phyloP scores from a whole-genome alignment of 805 yeast genomes.

The Starmera pachycereana region DNA sequence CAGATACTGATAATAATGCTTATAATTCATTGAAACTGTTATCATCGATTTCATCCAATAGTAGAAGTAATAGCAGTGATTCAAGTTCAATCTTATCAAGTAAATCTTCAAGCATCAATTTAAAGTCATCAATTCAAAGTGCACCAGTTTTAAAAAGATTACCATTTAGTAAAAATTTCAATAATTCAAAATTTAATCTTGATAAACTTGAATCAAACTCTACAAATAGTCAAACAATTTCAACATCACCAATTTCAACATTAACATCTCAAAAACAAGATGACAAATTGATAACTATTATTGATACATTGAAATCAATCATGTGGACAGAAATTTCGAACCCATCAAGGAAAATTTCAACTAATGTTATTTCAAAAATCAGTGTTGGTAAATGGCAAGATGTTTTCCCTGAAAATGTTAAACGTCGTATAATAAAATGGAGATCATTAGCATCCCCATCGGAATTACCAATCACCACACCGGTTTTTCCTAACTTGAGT shows the following conservation, averaged over 20 bases:
- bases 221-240: neutral
- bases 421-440: constrained; percentile 76
- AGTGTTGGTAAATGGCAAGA: constrained; percentile 86
- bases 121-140: too few relatives aligned
- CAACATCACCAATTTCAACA: constrained; percentile 5
- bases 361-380: constrained; percentile 42
- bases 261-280: constrained; percentile 3
- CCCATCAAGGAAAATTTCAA: constrained; percentile 61
- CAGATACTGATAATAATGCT: too few relatives aligned
- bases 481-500: constrained; percentile 59
- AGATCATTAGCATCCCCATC: constrained; percentile 90
- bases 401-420: constrained; percentile 69
- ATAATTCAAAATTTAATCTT: neutral
- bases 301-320: constrained; percentile 14
- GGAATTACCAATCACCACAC: constrained; percentile 73
- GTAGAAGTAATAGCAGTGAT: too few relatives aligned
- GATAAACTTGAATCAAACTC: neutral
- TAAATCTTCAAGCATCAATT: too few relatives aligned
- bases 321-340: constrained; percentile 59
- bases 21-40: too few relatives aligned
- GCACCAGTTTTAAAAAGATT: too few relatives aligned
- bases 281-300: constrained; percentile 7
- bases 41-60: too few relatives aligned
- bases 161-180: neutral
- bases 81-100: too few relatives aligned